These are phyloP conservation scores for Pavlovales sp. DNA, from an alignment of 208 protist genomes.

Conservation along the genomic window DNA sequence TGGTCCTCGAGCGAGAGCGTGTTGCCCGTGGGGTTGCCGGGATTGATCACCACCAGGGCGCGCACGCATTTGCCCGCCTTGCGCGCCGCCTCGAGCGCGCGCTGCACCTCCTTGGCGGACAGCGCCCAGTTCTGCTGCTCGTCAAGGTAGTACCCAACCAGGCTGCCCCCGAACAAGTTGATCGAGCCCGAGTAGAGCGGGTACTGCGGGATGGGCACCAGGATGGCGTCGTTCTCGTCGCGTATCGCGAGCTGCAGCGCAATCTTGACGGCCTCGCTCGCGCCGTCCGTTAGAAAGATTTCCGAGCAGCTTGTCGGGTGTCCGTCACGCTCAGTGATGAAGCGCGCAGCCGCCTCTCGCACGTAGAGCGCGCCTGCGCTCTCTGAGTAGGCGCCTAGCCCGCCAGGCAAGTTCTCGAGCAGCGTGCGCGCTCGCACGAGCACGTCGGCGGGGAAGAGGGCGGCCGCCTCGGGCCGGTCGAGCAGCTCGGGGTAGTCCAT, in stretches of 20 bases:
- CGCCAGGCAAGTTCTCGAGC: constrained; percentile 60
- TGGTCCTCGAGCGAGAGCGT: constrained; percentile 37
- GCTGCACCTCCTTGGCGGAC: constrained; percentile 66
- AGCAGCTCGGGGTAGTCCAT: constrained; percentile 66
- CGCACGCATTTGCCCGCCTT: constrained; percentile 58
- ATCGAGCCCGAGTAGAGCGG: constrained; percentile 98
- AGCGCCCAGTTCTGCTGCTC: constrained; percentile 84
- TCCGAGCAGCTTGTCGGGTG: constrained; percentile 66
- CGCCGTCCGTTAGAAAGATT: constrained; percentile 96
- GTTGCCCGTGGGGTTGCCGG: constrained; percentile 63
- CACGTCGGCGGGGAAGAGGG: constrained; percentile 37
- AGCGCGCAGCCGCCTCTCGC: constrained; percentile 78
- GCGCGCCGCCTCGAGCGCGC: constrained; percentile 55
- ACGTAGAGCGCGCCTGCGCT: constrained; percentile 81
- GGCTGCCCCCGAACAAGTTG: constrained; percentile 78
- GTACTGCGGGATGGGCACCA: constrained; percentile 99
- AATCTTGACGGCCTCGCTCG: constrained; percentile 79
- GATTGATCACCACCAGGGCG: constrained; percentile 96
- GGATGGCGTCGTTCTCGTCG: constrained; percentile 38
- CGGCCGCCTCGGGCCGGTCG: constrained; percentile 35
- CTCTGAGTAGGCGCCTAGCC: constrained; percentile 88
- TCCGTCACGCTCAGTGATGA: constrained; percentile 84
- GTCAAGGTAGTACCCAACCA: constrained; percentile 86
- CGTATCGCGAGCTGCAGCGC: constrained; percentile 72
- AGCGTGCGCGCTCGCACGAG: constrained; percentile 66